Evolutionary conservation across 2,329 filamentous ascomycete genomes (phyloP).

Genomic region (Thielaviopsis euricoi): DNA sequence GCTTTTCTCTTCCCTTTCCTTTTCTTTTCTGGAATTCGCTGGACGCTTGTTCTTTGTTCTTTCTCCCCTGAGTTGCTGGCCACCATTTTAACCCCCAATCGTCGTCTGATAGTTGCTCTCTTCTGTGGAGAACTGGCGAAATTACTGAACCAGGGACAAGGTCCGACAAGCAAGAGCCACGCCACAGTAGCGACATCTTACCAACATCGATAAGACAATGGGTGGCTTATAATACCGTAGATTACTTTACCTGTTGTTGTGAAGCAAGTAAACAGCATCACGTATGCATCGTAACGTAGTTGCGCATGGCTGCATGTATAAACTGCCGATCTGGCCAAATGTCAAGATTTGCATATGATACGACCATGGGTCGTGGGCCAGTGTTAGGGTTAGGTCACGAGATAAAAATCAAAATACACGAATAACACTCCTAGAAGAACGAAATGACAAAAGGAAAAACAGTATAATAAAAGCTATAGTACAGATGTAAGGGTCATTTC

Average conservation of each 20-base stretch:
- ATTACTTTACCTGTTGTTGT: too few species aligned
- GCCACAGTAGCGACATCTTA: too few species aligned
- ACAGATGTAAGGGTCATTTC: slow-evolving; percentile 1
- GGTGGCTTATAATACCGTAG: too few species aligned
- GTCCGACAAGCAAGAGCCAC: not conserved
- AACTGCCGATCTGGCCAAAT: too few species aligned
- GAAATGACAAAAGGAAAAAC: not conserved
- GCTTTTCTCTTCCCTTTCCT: not conserved
- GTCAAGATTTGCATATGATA: too few species aligned
- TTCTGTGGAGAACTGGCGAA: not conserved
- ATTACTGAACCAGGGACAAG: not conserved
- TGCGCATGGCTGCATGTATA: too few species aligned
- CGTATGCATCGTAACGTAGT: too few species aligned
- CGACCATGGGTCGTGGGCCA: too few species aligned
- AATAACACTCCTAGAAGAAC: not conserved
- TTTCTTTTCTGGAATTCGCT: not conserved
- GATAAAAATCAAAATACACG: not conserved
- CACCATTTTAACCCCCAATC: not conserved
- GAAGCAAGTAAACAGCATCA: too few species aligned
- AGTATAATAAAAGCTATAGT: slow-evolving; percentile 1
- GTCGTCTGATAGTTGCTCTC: slow-evolving; percentile 1
- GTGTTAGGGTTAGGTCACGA: not conserved
- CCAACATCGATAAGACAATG: not conserved
- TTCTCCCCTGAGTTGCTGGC: not conserved
- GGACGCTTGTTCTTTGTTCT: not conserved